phyloP scores from a whole-genome alignment of 371 early-diverging fungal species.

The Gilbertella persicaria region DNA sequence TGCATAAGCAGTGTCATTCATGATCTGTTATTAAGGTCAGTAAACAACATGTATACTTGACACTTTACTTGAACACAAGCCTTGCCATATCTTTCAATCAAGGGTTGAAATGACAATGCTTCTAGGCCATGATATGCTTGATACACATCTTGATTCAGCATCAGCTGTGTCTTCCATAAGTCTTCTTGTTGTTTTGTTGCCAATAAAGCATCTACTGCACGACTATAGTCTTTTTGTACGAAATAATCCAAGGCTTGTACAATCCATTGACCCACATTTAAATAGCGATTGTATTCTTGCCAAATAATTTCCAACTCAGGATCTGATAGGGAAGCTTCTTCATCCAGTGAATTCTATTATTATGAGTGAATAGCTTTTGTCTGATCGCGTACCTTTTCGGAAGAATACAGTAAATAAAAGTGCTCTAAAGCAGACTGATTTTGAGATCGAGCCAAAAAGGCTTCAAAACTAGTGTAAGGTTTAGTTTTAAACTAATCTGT shows the following conservation, averaged over 20 bases:
- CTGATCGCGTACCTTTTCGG: slow-evolving; percentile 9
- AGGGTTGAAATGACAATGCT: slow-evolving; percentile 20
- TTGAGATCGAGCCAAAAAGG: slow-evolving; percentile 25
- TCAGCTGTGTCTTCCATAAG: slow-evolving; percentile 34
- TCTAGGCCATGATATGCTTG: slow-evolving; percentile 21
- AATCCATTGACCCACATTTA: slow-evolving; percentile 14
- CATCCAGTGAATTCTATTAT: too few species aligned
- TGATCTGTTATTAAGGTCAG: slow-evolving; percentile 12
- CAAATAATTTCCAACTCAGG: slow-evolving; percentile 17
- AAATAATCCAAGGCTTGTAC: slow-evolving; percentile 23
- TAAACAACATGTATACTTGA: neutral
- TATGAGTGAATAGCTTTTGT: neutral
- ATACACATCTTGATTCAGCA: slow-evolving; percentile 23
- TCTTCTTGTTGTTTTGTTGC: slow-evolving; percentile 31
- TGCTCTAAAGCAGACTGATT: slow-evolving; percentile 24
- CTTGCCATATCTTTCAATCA: slow-evolving; percentile 28
- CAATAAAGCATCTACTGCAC: slow-evolving; percentile 26
- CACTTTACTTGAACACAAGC: slow-evolving; percentile 31
- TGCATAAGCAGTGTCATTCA: slow-evolving; percentile 26
- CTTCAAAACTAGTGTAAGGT: slow-evolving; percentile 15
- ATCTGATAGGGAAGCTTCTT: slow-evolving; percentile 14
- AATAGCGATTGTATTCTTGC: slow-evolving; percentile 27
- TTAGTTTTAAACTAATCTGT: neutral
- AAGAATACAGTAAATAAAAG: slow-evolving; percentile 25
- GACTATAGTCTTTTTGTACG: slow-evolving; percentile 11